Evolutionary conservation across 768 basidiomycete genomes (phyloP).

Genomic region (Agrocybe pediades): DNA sequence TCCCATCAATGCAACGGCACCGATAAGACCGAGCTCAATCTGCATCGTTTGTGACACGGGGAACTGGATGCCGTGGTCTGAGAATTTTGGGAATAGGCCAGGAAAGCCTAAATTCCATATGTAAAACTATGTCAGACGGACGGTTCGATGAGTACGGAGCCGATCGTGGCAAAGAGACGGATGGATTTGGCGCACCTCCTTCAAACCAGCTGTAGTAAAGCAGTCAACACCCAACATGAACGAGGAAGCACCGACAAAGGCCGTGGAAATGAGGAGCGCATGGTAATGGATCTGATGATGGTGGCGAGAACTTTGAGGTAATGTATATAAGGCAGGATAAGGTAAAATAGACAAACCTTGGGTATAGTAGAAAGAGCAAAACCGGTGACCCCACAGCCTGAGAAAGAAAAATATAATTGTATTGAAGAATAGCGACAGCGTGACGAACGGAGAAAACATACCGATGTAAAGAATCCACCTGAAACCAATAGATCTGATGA

Average conservation of each 20-base stretch:
- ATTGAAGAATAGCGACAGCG: conserved; percentile 14
- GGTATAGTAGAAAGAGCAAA: conserved; percentile 86
- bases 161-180: conserved; percentile 9
- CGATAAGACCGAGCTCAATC: conserved; percentile 90
- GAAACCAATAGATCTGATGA: conserved; percentile 75
- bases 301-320: conserved; percentile 17
- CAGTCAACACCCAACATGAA: conserved; percentile 95
- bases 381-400: conserved; percentile 73
- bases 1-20: conserved; percentile 82
- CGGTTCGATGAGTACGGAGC: conserved; percentile 8
- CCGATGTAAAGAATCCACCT: conserved; percentile 93
- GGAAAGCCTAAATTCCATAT: conserved; percentile 93
- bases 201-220: conserved; percentile 87
- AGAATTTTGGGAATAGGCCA: conserved; percentile 76
- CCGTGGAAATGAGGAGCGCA: conserved; percentile 82
- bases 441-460: conserved; percentile 16
- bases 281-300: conserved; percentile 72
- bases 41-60: conserved; percentile 90
- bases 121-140: conserved; percentile 74
- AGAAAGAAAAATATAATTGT: conserved; percentile 18
- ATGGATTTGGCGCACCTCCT: conserved; percentile 64
- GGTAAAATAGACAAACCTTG: conserved; percentile 41
- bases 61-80: conserved; percentile 65
- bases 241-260: conserved; percentile 87
- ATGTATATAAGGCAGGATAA: conserved; percentile 15